A percentile compares a stretch with the other conserved stretches of the same genome.
Evolutionary conservation across 2,329 filamentous ascomycete species (phyloP).

Genomic region (Dothidotthia symphoricarpi): DNA sequence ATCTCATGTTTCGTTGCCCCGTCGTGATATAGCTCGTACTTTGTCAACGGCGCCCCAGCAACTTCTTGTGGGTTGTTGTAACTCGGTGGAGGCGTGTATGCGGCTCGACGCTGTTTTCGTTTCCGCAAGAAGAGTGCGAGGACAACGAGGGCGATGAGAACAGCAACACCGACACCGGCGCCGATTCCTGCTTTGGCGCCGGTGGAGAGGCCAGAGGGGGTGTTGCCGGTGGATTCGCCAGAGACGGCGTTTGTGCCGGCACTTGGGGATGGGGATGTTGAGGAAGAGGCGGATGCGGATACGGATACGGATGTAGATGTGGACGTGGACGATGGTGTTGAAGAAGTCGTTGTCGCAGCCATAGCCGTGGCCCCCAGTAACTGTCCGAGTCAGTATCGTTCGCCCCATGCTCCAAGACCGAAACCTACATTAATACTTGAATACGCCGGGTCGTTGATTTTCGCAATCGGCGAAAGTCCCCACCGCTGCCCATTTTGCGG

Average conservation of each 20-base stretch:
- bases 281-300: no score
- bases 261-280: slow-evolving; percentile 1
- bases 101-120: slow-evolving; percentile 10
- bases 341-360: not conserved
- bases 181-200: slow-evolving; percentile 22
- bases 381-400: not conserved
- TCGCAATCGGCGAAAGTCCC: slow-evolving; percentile 9
- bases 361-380: slow-evolving; percentile 5
- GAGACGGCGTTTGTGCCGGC: not conserved
- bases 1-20: slow-evolving; percentile 17
- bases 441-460: slow-evolving; percentile 16
- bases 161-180: slow-evolving; percentile 12
- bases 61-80: slow-evolving; percentile 1
- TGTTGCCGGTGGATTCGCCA: not conserved
- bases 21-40: slow-evolving; percentile 16
- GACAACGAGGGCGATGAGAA: slow-evolving; percentile 60
- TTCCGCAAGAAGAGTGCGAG: slow-evolving; percentile 51
- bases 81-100: not conserved
- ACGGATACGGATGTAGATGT: slow-evolving; percentile 1
- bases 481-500: slow-evolving; percentile 16
- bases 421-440: slow-evolving; percentile 14
- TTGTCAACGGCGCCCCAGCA: not conserved
- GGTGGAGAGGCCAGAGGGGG: slow-evolving; percentile 20
- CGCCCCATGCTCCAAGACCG: no score
- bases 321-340: slow-evolving; percentile 16